Percentiles rank a stretch among this genome's conserved stretches.
Conservation (phyloP, 106 monocot species). For the Triglochin maritima region DNA sequence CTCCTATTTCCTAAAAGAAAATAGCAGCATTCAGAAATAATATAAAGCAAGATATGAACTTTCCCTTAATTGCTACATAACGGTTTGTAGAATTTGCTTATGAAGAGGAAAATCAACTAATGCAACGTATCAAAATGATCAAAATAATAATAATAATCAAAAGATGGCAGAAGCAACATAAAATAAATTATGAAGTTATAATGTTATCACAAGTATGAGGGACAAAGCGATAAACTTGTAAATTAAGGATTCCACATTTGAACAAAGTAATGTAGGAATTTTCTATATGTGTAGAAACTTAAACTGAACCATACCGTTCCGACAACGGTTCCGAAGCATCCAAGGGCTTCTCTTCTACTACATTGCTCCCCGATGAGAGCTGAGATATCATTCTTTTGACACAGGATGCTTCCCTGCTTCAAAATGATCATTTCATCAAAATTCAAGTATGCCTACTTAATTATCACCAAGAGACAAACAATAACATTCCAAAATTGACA, state of each 20-base stretch:
- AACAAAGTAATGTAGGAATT: neutral
- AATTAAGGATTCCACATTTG: neutral
- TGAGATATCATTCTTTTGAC: slow-evolving; percentile 7
- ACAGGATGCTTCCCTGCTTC: slow-evolving; percentile 16
- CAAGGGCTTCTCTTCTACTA: slow-evolving; percentile 29
- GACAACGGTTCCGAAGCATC: slow-evolving; percentile 16
- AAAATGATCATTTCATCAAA: neutral
- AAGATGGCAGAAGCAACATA: neutral
- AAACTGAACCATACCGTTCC: slow-evolving; percentile 23
- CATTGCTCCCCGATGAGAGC: slow-evolving; percentile 4
- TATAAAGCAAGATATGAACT: neutral
- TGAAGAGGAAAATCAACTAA: neutral
- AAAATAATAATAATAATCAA: neutral
- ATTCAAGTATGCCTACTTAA: neutral
- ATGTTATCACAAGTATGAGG: neutral
- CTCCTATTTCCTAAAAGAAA: neutral
- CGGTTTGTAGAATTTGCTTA: too few species aligned
- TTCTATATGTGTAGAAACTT: neutral
- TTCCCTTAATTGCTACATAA: too few species aligned
- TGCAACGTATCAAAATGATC: neutral
- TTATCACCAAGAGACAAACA: too few species aligned
- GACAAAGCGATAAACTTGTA: neutral
- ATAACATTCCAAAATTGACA: neutral
- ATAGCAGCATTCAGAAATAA: neutral
- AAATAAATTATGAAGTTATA: neutral